These are phyloP conservation scores for Smittium mucronatum DNA, from an alignment of 371 early-diverging fungal species.

Conservation along the genomic window DNA sequence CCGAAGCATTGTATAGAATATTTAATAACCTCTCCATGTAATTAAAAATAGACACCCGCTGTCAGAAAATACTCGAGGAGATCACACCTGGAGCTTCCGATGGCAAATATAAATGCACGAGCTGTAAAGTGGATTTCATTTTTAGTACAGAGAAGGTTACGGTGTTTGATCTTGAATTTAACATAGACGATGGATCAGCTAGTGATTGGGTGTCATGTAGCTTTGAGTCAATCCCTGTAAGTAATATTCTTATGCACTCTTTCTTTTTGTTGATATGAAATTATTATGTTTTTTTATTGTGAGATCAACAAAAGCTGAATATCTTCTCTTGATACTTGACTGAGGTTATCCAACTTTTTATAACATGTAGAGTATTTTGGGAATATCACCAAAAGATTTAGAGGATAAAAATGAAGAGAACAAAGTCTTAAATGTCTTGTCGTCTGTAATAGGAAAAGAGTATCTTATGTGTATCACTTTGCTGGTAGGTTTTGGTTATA, in stretches of 20 bases:
- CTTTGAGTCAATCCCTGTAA: neutral
- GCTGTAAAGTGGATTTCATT: neutral
- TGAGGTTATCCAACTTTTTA: no score
- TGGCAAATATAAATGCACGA: neutral
- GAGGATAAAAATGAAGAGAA: neutral
- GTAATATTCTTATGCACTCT: neutral
- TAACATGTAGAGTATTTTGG: conserved; percentile 1
- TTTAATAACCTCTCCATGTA: no score
- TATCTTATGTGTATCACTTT: neutral
- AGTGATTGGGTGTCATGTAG: conserved; percentile 7
- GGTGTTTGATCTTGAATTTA: conserved; percentile 4
- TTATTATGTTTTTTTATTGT: neutral
- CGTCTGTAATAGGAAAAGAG: neutral
- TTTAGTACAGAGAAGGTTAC: neutral
- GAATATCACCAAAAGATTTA: neutral
- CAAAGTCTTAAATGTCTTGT: neutral
- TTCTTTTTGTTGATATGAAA: neutral
- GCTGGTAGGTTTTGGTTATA: neutral
- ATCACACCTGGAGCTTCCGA: neutral
- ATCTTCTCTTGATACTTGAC: no score
- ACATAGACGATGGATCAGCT: conserved; percentile 9
- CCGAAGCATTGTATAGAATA: no score
- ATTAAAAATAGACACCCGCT: neutral
- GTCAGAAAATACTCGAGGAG: neutral
- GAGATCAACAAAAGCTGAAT: neutral